Evolutionary conservation across 108 stramenopile species (phyloP).

Genomic region (Nannochloropsis salina): DNA sequence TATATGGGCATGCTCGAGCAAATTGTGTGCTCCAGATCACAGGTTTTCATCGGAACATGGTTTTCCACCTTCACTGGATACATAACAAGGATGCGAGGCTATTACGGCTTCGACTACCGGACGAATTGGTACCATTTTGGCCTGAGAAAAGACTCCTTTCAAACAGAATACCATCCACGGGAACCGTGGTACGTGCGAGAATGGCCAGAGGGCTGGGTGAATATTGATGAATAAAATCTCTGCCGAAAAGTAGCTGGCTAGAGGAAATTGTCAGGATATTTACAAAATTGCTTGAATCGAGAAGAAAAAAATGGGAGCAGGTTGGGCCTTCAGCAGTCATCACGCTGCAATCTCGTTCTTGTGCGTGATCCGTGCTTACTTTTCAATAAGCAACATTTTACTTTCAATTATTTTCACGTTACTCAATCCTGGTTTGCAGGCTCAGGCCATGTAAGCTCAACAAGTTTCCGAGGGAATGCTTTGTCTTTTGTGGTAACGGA

Average conservation of each 20-base stretch:
- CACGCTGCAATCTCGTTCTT: too few species aligned
- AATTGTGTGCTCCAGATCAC: constrained; percentile 66
- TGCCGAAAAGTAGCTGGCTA: neutral
- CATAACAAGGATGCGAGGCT: constrained; percentile 77
- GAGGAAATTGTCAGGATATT: neutral
- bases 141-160: neutral
- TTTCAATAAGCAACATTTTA: too few species aligned
- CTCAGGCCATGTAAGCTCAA: too few species aligned
- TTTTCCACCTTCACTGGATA: constrained; percentile 88
- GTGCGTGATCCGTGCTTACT: too few species aligned
- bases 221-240: neutral
- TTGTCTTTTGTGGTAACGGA: too few species aligned
- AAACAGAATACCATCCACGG: constrained; percentile 14
- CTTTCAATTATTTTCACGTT: too few species aligned
- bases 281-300: too few species aligned
- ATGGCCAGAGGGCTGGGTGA: neutral
- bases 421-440: too few species aligned
- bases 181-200: neutral
- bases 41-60: constrained; percentile 81
- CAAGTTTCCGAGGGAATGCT: too few species aligned
- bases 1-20: constrained; percentile 87
- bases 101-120: constrained; percentile 37
- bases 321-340: too few species aligned
- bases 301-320: too few species aligned
- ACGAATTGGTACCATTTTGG: neutral